Conservation (phyloP, 352 stramenopile genomes). For the Phytophthora tentaculata region DNA sequence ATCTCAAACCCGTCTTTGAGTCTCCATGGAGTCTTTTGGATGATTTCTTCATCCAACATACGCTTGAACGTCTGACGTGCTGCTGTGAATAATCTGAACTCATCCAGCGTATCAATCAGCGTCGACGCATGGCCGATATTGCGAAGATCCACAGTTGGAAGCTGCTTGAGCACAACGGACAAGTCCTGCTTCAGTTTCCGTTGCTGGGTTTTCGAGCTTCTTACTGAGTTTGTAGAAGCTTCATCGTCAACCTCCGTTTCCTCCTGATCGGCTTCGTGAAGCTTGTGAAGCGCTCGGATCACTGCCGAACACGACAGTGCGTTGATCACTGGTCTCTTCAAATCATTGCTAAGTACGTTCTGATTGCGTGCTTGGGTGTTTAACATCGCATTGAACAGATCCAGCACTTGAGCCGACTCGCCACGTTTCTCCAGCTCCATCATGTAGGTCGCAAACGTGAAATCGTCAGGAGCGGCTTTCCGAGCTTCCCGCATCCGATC, state of each 20-base stretch:
- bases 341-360: constrained; percentile 1
- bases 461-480: constrained; percentile 57
- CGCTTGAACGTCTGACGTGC: constrained; percentile 57
- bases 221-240: constrained; percentile 1
- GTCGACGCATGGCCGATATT: constrained; percentile 60
- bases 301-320: constrained; percentile 54
- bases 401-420: constrained; percentile 52
- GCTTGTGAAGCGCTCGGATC: constrained; percentile 57
- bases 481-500: constrained; percentile 47
- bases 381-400: constrained; percentile 69
- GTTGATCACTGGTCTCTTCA: constrained; percentile 44
- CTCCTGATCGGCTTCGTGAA: constrained; percentile 21
- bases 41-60: constrained; percentile 48
- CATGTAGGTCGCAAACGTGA: constrained; percentile 70
- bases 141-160: constrained; percentile 42
- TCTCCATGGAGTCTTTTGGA: constrained; percentile 55
- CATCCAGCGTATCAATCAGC: constrained; percentile 66
- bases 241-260: constrained; percentile 6
- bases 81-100: constrained; percentile 53
- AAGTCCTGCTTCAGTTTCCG: constrained; percentile 50
- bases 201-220: constrained; percentile 12
- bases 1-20: constrained; percentile 68
- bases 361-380: constrained; percentile 35
- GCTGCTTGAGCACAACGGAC: constrained; percentile 53
- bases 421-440: constrained; percentile 54